Percentiles rank a stretch among this genome's conserved stretches.
These are phyloP conservation scores for Dactylis glomerata DNA, from an alignment of 176 grass and related monocot species.

Conservation along the genomic window DNA sequence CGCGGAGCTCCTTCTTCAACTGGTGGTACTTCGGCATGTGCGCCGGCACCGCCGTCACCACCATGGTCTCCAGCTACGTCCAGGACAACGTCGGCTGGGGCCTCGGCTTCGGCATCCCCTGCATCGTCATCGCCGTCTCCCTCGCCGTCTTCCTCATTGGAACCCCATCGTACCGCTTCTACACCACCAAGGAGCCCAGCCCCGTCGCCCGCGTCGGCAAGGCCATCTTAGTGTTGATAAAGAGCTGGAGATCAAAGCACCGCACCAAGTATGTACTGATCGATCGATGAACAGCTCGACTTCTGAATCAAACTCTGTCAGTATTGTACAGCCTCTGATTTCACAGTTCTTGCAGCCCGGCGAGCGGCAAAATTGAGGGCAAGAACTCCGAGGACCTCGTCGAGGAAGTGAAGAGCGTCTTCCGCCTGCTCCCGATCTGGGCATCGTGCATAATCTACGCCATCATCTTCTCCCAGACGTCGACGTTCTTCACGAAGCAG, in stretches of 20 bases:
- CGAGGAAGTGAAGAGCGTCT: slow-evolving; percentile 46
- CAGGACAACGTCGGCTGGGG: slow-evolving; percentile 69
- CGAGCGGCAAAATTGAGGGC: background rate
- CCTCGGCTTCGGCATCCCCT: slow-evolving; percentile 74
- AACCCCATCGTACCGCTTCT: slow-evolving; percentile 42
- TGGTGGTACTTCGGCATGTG: slow-evolving; percentile 81
- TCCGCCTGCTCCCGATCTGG: slow-evolving; percentile 54
- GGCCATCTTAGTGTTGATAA: slow-evolving; percentile 13
- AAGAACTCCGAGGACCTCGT: background rate
- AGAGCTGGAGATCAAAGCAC: background rate
- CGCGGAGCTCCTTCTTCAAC: slow-evolving; percentile 79
- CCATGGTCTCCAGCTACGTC: slow-evolving; percentile 52
- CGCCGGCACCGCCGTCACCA: slow-evolving; percentile 37
- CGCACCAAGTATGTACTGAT: slow-evolving; percentile 1
- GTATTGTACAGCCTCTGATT: background rate
- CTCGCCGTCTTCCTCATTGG: slow-evolving; percentile 51
- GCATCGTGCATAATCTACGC: slow-evolving; percentile 61
- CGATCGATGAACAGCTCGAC: too few relatives aligned
- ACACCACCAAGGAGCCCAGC: slow-evolving; percentile 29
- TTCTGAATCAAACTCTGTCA: background rate
- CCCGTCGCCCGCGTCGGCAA: slow-evolving; percentile 41
- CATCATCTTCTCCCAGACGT: slow-evolving; percentile 58
- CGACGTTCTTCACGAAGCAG: slow-evolving; percentile 69
- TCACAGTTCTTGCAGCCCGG: slow-evolving; percentile 8
- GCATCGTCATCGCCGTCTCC: slow-evolving; percentile 38